Evolutionary conservation across 306 rosid species (phyloP).

Genomic region (Ammopiptanthus mongolicus): DNA sequence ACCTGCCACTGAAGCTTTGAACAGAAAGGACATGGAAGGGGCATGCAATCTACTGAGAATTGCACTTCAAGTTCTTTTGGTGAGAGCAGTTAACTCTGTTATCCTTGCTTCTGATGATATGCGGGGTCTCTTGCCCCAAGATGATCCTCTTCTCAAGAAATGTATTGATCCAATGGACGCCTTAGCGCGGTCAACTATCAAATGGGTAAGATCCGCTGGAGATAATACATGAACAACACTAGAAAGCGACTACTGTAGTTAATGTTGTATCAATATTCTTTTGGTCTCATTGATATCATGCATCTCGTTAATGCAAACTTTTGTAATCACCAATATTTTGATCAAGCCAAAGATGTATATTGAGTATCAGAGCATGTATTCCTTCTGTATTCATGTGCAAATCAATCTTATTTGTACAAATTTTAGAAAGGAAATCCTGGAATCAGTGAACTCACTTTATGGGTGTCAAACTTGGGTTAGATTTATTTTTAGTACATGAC

Average conservation of each 20-base stretch:
- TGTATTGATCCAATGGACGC: constrained; percentile 41
- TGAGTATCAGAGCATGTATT: background rate
- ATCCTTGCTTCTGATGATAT: constrained; percentile 69
- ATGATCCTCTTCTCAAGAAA: constrained; percentile 47
- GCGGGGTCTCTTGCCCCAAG: constrained; percentile 52
- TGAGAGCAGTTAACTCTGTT: constrained; percentile 59
- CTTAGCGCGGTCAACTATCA: constrained; percentile 41
- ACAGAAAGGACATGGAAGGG: constrained; percentile 74
- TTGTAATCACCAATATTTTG: background rate
- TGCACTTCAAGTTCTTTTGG: constrained; percentile 71
- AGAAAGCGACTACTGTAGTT: background rate
- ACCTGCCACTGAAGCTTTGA: constrained; percentile 70
- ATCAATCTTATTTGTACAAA: background rate
- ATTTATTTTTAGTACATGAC: background rate
- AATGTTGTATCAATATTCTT: constrained; percentile 7
- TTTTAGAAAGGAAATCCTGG: background rate
- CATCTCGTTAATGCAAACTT: constrained; percentile 9
- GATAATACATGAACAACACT: constrained; percentile 19
- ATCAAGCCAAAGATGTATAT: constrained; percentile 9
- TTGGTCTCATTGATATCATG: constrained; percentile 12
- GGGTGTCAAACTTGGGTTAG: background rate
- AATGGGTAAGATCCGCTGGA: constrained; percentile 30
- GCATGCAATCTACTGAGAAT: constrained; percentile 67
- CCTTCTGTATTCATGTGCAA: constrained; percentile 15
- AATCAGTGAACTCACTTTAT: background rate